phyloP scores from a whole-genome alignment of 1,284 basidiomycete species.

The Serendipita sp. region DNA sequence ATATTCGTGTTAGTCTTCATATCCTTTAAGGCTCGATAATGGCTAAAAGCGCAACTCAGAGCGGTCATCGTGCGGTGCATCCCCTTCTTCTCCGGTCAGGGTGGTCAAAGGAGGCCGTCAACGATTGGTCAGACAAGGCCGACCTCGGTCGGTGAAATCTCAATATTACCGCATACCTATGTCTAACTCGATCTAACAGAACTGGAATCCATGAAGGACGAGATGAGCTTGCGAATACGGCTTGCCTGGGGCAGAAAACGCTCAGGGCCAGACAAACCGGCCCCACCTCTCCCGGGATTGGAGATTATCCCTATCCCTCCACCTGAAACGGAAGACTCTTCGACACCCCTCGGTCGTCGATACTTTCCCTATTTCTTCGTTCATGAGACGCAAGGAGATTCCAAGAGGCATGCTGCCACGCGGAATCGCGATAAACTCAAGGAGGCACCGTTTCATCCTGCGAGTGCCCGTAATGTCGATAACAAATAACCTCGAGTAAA shows the following conservation, averaged over 20 bases:
- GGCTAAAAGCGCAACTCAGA: neutral
- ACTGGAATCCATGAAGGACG: neutral
- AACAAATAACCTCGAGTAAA: too few relatives aligned
- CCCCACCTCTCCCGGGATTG: neutral
- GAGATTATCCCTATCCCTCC: neutral
- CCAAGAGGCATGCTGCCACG: neutral
- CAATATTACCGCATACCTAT: neutral
- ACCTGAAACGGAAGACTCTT: neutral
- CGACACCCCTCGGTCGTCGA: neutral
- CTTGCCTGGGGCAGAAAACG: neutral
- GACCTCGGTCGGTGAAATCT: neutral
- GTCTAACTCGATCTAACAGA: neutral
- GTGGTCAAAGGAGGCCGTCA: constrained; percentile 2
- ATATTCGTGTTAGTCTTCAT: neutral
- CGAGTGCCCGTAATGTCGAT: neutral
- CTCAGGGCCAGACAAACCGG: neutral
- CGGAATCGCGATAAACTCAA: neutral
- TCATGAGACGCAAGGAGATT: neutral
- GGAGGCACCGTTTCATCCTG: too few relatives aligned
- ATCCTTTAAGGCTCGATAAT: neutral
- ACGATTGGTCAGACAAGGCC: neutral
- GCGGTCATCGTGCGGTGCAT: neutral
- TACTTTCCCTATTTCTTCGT: neutral
- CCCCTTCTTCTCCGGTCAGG: neutral
- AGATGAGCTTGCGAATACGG: neutral